Evolutionary conservation across 2,329 filamentous ascomycete genomes (phyloP).

Genomic region (Capronia coronata): DNA sequence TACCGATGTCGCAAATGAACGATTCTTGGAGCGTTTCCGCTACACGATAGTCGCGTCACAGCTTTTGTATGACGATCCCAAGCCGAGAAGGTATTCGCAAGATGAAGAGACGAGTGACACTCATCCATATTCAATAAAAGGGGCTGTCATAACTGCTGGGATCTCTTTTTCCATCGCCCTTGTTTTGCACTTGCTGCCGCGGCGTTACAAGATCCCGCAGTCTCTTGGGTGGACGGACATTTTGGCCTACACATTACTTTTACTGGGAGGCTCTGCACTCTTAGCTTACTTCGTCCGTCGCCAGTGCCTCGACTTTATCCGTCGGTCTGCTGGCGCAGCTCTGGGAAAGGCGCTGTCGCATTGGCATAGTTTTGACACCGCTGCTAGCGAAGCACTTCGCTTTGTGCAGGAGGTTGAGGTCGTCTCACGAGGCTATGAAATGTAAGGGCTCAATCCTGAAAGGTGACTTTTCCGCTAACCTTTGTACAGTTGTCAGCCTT

Average conservation of each 20-base stretch:
- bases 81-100: conserved; percentile 29
- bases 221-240: conserved; percentile 39
- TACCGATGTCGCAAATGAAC: conserved; percentile 45
- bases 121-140: conserved; percentile 42
- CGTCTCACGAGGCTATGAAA: conserved; percentile 80
- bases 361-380: conserved; percentile 74
- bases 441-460: conserved; percentile 46
- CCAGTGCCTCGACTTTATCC: conserved; percentile 73
- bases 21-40: conserved; percentile 85
- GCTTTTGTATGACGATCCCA: conserved; percentile 66
- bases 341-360: conserved; percentile 63
- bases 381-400: conserved; percentile 66
- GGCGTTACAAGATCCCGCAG: conserved; percentile 47
- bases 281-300: conserved; percentile 55
- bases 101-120: conserved; percentile 14
- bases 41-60: conserved; percentile 91
- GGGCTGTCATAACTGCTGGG: conserved; percentile 59
- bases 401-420: conserved; percentile 94
- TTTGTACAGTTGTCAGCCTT: conserved; percentile 65
- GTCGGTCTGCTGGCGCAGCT: conserved; percentile 65
- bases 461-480: conserved; percentile 12
- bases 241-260: conserved; percentile 35
- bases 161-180: conserved; percentile 58
- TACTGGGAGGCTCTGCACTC: conserved; percentile 10
- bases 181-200: conserved; percentile 63